Evolutionary conservation across 2,329 filamentous ascomycete species (phyloP).

Genomic region (Aspergillus udagawae): DNA sequence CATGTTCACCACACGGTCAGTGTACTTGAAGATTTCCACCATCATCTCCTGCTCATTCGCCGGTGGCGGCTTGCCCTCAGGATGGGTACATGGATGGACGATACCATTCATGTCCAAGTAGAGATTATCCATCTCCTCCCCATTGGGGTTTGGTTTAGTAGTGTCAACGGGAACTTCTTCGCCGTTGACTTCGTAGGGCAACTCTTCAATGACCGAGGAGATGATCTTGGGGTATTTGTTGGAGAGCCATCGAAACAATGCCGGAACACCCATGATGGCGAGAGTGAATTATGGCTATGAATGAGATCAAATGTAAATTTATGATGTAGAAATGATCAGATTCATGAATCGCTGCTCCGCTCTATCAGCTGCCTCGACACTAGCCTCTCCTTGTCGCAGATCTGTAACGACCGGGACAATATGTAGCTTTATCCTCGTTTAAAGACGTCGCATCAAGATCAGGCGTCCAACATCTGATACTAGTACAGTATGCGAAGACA

Average conservation of each 20-base stretch:
- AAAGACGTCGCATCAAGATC: neutral
- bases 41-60: constrained; percentile 99
- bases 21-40: constrained; percentile 96
- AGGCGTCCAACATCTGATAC: neutral
- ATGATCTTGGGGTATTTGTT: constrained; percentile 98
- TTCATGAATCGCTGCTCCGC: constrained; percentile 3
- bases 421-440: neutral
- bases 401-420: neutral
- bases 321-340: constrained; percentile 6
- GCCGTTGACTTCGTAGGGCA: constrained; percentile 77
- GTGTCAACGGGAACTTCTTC: constrained; percentile 79
- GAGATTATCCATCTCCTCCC: constrained; percentile 95
- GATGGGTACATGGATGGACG: constrained; percentile 96
- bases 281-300: constrained; percentile 11
- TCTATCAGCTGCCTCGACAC: constrained; percentile 14
- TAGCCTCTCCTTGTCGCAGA: neutral
- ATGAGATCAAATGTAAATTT: constrained; percentile 3
- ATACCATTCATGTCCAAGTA: constrained; percentile 99
- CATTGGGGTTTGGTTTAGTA: constrained; percentile 85
- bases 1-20: constrained; percentile 98
- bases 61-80: constrained; percentile 85
- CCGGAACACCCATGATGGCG: constrained; percentile 78
- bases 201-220: constrained; percentile 82
- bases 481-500: neutral
- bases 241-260: constrained; percentile 93